phyloP scores from a whole-genome alignment of 768 basidiomycete genomes.

The Trametopsis cervina region DNA sequence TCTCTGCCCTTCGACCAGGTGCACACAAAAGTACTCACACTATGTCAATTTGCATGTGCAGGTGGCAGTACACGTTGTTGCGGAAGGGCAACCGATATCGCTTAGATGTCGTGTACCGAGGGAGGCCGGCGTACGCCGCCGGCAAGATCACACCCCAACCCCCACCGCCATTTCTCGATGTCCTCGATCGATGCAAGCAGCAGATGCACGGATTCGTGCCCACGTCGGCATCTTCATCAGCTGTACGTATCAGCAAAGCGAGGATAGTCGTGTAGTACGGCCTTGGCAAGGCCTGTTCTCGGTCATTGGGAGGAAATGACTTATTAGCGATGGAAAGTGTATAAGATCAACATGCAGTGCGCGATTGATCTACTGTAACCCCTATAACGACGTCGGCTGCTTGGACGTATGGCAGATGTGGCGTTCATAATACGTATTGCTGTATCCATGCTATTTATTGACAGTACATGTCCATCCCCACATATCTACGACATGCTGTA shows the following conservation, averaged over 20 bases:
- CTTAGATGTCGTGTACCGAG: slow-evolving; percentile 63
- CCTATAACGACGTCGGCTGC: not conserved
- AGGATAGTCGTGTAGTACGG: no score
- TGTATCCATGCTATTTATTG: not conserved
- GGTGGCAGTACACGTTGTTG: slow-evolving; percentile 62
- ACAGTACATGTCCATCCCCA: not conserved
- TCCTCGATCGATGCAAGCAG: slow-evolving; percentile 38
- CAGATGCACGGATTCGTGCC: slow-evolving; percentile 3
- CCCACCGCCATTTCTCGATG: slow-evolving; percentile 61
- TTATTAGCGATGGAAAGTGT: no score
- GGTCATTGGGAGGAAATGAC: no score
- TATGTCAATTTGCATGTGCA: slow-evolving; percentile 22
- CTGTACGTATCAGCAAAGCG: no score
- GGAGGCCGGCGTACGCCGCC: slow-evolving; percentile 52
- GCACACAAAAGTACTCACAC: slow-evolving; percentile 1
- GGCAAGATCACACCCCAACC: slow-evolving; percentile 40
- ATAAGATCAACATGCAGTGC: slow-evolving; percentile 9
- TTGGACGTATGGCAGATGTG: not conserved
- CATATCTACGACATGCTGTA: not conserved
- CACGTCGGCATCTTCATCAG: not conserved
- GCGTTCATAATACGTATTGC: not conserved
- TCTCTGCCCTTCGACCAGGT: no score
- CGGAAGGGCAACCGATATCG: slow-evolving; percentile 58
- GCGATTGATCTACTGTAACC: slow-evolving; percentile 6
- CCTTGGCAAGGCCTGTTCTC: no score